Evolutionary conservation across 179 eudicot species (phyloP), one percentile per base, ranked within the genome.

Genomic region (Beta corolliflora): DNA sequence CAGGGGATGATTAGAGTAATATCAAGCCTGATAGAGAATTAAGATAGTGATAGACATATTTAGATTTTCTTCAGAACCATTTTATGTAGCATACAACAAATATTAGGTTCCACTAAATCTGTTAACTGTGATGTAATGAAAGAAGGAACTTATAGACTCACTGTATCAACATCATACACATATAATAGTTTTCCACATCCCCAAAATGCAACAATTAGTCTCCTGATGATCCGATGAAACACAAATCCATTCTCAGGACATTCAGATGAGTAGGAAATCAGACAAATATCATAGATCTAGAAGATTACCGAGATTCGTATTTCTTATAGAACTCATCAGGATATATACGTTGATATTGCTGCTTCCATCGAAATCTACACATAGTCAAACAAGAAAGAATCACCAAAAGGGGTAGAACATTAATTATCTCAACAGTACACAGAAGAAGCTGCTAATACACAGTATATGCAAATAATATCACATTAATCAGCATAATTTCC

Each of bases 241-340:
- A 31, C 36, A 31, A 1, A 31, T 31, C 36, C 36, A 31, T 31
- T 31, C 36, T 31, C 36, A 31, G 36, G 36, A 31, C 36, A 31
- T 31, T 31, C 36, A 31, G 60, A 55, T 72, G 60, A 72, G n/a
- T 8, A 41, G 54, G 18, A 75, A 25, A 45, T 76, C 3, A 50
- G 31, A 55, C 36, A 41, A 76, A 81, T 14, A 75, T 53, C 55
- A 12, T 6, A 72, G 52, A 50, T 12, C 54, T 13, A 75, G 71
- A 71, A 60, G 55, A 63, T 76, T 86, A 94, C 98, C 93, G 86
- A 36, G 90, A 77, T 60, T 94, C 97, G 5, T 92, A 80, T 84
- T 93, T 92, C 44, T 91, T 88, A 80, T 89, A 86, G 84, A 93
- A 91, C 59, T 89, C 90, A 50, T 93, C 97, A 5, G 97, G 95